Base-by-base conservation (phyloP, 225 moss, liverwort and hornwort genomes). In the Antitrichia curtipendula region DNA sequence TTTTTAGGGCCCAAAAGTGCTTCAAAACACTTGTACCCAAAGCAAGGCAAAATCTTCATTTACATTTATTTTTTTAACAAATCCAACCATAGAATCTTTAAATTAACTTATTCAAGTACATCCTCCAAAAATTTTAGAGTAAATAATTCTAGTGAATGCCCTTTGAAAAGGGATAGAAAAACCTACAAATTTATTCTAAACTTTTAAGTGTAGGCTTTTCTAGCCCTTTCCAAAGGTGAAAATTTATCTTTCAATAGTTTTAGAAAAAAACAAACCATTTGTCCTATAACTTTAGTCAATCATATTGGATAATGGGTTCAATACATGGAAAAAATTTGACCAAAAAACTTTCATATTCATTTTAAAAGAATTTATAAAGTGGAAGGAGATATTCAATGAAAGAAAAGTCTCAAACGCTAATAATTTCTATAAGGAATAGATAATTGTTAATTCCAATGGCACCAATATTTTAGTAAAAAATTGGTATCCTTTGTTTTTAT, bases 71-170 rank as follows among this genome's bases (percentile, higher is more conserved):
- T n/a, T n/a, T n/a, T n/a, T n/a, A n/a, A n/a, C n/a, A n/a, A n/a
- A n/a, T n/a, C n/a, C n/a, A n/a, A n/a, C n/a, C 2, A 20, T 11
- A 20, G 20, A 6, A 17, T 17, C 36, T 19, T 20, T 65, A n/a
- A n/a, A 12, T 9, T 63, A 20, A 20, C 3, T 36, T n/a, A 1
- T 66, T n/a, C 21, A 38, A 38, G 2, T 63, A 38, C 7, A 38
- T 68, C 22, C 6, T 38, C 1, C 2, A 4, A 7, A 13, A 34
- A 4, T 4, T 23, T 19, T n/a, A 34, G 17, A 63, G 8, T 17
- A 2, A 18, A 63, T 8, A 34, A 4, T 9, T 31, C 8, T 7
- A 62, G 0, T 1, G 1, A 62, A 16, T 62, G 2, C 4, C 5
- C 10, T 64, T 34, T 34, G 9, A 18, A 5, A 19, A 64, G 9